Conservation (phyloP, 2,329 filamentous ascomycete species). For the Thielaviopsis musarum region DNA sequence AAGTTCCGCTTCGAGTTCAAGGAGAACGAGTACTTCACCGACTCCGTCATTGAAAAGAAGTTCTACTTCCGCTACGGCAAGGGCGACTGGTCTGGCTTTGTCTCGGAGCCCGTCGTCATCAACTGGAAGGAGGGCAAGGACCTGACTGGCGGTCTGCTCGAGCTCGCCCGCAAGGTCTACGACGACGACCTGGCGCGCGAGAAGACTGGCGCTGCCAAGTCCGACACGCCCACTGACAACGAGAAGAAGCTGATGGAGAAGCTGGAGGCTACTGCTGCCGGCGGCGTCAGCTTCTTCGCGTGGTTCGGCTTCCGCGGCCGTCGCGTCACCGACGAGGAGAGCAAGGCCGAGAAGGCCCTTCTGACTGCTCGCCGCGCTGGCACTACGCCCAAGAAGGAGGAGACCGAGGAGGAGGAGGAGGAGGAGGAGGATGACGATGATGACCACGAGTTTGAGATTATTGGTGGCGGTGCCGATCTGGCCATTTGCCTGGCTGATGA, state of each 20-base stretch:
- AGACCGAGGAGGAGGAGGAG: constrained; percentile 36
- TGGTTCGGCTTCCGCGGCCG: constrained; percentile 70
- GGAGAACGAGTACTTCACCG: constrained; percentile 67
- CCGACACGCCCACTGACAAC: constrained; percentile 26
- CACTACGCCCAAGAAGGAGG: constrained; percentile 25
- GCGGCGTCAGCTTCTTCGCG: constrained; percentile 65
- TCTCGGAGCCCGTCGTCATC: constrained; percentile 79
- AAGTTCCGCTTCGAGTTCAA: constrained; percentile 62
- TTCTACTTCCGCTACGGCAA: constrained; percentile 66
- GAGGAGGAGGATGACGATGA: constrained; percentile 45
- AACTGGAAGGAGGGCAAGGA: constrained; percentile 78
- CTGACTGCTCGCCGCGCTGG: constrained; percentile 26
- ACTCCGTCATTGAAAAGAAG: constrained; percentile 70
- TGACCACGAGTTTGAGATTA: constrained; percentile 62
- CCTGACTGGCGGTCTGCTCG: constrained; percentile 63
- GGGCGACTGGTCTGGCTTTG: constrained; percentile 55
- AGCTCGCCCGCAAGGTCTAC: constrained; percentile 53
- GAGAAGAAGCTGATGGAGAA: constrained; percentile 35
- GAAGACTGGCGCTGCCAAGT: constrained; percentile 19
- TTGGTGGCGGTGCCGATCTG: constrained; percentile 71
- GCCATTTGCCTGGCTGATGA: constrained; percentile 72
- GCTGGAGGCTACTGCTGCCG: constrained; percentile 43
- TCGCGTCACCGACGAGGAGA: constrained; percentile 57
- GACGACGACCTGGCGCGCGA: constrained; percentile 39
- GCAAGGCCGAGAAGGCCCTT: constrained; percentile 37